These are phyloP conservation scores for Blastocystis sp. DNA, from an alignment of 352 stramenopile species.

Conservation along the genomic window DNA sequence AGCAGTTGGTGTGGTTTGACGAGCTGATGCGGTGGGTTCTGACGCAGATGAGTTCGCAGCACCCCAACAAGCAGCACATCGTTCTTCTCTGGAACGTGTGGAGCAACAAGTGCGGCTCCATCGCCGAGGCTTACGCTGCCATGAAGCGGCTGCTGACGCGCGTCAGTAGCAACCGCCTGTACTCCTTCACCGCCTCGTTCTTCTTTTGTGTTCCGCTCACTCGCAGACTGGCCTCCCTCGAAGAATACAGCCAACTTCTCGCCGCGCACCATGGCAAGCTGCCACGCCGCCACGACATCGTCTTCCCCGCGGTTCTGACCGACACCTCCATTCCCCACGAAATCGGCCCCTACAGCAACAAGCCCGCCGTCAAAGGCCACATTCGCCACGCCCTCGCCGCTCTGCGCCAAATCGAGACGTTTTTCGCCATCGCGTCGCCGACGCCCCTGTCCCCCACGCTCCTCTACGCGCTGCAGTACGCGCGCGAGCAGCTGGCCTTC, in stretches of 20 bases:
- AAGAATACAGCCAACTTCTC: not conserved
- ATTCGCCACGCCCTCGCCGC: not conserved
- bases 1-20: not conserved
- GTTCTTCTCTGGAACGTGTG: not conserved
- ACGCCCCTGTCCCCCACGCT: no score
- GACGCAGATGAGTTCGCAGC: not conserved
- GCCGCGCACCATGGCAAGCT: not conserved
- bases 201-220: no score
- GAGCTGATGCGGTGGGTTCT: not conserved
- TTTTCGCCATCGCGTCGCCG: not conserved
- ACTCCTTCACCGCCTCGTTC: no score
- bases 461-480: not conserved
- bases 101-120: not conserved
- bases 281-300: no score
- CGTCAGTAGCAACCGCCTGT: no score
- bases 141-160: not conserved
- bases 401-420: conserved; percentile 6
- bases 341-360: conserved; percentile 4
- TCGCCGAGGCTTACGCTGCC: not conserved
- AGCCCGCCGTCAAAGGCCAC: not conserved
- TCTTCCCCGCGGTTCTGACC: not conserved
- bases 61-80: not conserved
- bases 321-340: not conserved
- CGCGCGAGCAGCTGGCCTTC: not conserved
- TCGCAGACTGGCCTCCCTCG: not conserved